phyloP scores from a whole-genome alignment of 2,329 filamentous ascomycete genomes.

The Hyphodiscus sp. region DNA sequence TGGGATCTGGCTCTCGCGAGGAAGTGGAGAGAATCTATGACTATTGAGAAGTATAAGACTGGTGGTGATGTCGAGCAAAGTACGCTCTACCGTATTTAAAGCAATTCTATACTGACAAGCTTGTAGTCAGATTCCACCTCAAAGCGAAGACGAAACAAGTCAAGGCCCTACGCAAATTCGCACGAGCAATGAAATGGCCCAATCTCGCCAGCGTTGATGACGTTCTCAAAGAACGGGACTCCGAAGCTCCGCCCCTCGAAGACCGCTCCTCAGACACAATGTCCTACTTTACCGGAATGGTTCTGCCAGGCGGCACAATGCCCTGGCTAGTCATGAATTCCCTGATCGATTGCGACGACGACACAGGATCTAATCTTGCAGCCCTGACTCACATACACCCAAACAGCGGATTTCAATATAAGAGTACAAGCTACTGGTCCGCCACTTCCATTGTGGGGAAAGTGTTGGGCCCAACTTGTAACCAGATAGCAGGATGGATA shows the following conservation, averaged over 20 bases:
- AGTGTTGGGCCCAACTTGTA: constrained; percentile 66
- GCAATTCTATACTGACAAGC: constrained; percentile 5
- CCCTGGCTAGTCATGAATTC: constrained; percentile 76
- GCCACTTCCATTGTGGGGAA: constrained; percentile 67
- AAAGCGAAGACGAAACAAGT: constrained; percentile 61
- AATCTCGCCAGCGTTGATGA: constrained; percentile 61
- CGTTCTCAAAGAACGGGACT: constrained; percentile 49
- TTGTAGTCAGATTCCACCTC: constrained; percentile 53
- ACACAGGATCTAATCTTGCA: constrained; percentile 58
- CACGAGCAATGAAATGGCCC: constrained; percentile 70
- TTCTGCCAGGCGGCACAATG: constrained; percentile 63
- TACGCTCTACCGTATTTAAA: constrained; percentile 25
- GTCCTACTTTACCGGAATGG: constrained; percentile 70
- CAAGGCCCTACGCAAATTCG: constrained; percentile 62
- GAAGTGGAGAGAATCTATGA: constrained; percentile 65
- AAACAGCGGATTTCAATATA: constrained; percentile 69
- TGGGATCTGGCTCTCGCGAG: constrained; percentile 70
- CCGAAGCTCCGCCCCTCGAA: constrained; percentile 49
- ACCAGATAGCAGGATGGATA: constrained; percentile 66
- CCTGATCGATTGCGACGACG: constrained; percentile 67
- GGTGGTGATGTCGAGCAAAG: constrained; percentile 45
- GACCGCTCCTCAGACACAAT: constrained; percentile 63
- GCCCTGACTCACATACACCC: constrained; percentile 63
- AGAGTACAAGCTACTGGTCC: constrained; percentile 73
- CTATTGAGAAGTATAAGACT: constrained; percentile 52